Evolutionary conservation across 441 rosid genomes (phyloP).

Genomic region (Populus hybrid): DNA sequence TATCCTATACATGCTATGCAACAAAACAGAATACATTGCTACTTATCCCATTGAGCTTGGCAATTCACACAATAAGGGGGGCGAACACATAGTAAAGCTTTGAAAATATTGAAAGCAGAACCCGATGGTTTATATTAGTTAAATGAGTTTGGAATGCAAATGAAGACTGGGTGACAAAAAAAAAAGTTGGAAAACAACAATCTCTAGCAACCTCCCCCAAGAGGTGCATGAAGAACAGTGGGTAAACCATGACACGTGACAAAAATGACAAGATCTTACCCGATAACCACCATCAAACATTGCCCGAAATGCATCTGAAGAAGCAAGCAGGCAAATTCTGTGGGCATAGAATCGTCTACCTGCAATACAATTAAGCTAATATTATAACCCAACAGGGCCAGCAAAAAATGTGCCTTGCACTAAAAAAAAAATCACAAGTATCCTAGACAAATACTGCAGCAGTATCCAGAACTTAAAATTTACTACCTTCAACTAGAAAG

Average conservation of each 20-base stretch:
- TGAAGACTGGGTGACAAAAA: neutral
- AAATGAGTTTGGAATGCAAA: neutral
- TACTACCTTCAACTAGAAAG: slow-evolving; percentile 93
- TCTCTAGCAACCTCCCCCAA: neutral
- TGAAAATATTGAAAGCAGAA: neutral
- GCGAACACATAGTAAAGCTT: neutral
- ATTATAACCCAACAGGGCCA: neutral
- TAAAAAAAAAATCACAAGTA: slow-evolving; percentile 2
- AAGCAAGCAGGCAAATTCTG: slow-evolving; percentile 96
- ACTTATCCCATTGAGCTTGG: neutral
- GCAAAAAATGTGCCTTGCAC: slow-evolving; percentile 11
- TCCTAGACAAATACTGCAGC: neutral
- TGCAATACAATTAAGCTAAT: slow-evolving; percentile 27
- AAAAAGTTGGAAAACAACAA: neutral
- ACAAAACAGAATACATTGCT: neutral
- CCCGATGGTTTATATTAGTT: neutral
- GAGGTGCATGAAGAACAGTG: neutral
- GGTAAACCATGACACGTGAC: neutral
- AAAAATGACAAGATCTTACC: slow-evolving; percentile 45
- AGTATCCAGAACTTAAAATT: slow-evolving; percentile 16
- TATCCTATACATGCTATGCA: neutral
- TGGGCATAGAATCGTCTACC: slow-evolving; percentile 94
- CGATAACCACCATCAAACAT: slow-evolving; percentile 99
- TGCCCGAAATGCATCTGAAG: slow-evolving; percentile 98
- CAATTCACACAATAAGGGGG: neutral